Evolutionary conservation across 805 yeast genomes (phyloP).

Genomic region (Wickerhamomyces mucosus): DNA sequence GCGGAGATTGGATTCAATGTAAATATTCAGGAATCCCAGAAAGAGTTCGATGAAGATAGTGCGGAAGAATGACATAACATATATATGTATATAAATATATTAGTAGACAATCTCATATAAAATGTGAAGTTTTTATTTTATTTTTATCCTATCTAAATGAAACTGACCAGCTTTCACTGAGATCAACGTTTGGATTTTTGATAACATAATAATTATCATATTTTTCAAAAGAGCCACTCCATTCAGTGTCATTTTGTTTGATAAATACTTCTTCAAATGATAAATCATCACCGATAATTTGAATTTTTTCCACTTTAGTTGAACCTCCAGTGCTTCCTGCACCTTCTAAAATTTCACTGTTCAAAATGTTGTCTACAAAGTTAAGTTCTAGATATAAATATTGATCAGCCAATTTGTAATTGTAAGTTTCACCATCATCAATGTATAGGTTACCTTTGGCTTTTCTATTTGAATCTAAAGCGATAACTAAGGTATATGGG

Average conservation of each 20-base stretch:
- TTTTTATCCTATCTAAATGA: too few relatives aligned
- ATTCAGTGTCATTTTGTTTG: constrained; percentile 27
- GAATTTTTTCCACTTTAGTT: constrained; percentile 44
- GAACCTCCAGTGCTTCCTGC: constrained; percentile 17
- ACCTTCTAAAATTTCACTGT: constrained; percentile 19
- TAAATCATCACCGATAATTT: constrained; percentile 32
- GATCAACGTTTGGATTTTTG: constrained; percentile 39
- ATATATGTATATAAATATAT: too few relatives aligned
- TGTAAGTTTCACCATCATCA: constrained; percentile 79
- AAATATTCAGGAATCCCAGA: constrained; percentile 4
- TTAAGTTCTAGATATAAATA: constrained; percentile 34
- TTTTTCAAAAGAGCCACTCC: constrained; percentile 25
- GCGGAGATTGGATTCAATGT: constrained; percentile 5
- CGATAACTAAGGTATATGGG: constrained; percentile 70
- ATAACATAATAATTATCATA: constrained; percentile 23
- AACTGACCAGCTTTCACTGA: too few relatives aligned
- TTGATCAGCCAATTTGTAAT: constrained; percentile 39
- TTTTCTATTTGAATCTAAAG: constrained; percentile 35
- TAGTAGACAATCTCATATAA: too few relatives aligned
- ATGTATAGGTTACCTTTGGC: constrained; percentile 58
- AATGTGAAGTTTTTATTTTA: too few relatives aligned
- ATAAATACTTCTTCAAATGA: constrained; percentile 17
- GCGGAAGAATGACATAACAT: constrained; percentile 7
- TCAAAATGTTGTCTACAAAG: constrained; percentile 26
- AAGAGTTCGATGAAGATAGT: constrained; percentile 9